Evolutionary conservation across 306 rosid species (phyloP).

Genomic region (Ammopiptanthus mongolicus): DNA sequence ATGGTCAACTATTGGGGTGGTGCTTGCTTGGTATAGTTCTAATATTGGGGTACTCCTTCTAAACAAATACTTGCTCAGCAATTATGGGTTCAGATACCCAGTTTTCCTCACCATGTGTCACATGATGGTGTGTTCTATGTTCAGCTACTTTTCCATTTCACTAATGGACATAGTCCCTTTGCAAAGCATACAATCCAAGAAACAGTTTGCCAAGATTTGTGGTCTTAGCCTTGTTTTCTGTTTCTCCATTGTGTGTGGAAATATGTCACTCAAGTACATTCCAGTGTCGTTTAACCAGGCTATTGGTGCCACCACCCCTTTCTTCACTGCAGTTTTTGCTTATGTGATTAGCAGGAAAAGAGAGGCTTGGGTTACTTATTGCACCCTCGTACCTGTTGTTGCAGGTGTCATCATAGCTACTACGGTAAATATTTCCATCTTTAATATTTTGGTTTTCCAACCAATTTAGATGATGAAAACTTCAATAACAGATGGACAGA

Average conservation of each 20-base stretch:
- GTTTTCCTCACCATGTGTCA: slow-evolving; percentile 28
- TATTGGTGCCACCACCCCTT: slow-evolving; percentile 24
- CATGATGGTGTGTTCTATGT: slow-evolving; percentile 23
- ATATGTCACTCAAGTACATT: slow-evolving; percentile 10
- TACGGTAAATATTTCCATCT: neutral
- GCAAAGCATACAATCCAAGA: slow-evolving; percentile 13
- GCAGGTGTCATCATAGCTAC: slow-evolving; percentile 26
- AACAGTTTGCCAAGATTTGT: slow-evolving; percentile 9
- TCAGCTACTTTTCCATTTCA: slow-evolving; percentile 13
- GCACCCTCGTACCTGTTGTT: slow-evolving; percentile 24
- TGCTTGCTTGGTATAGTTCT: slow-evolving; percentile 15
- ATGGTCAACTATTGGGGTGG: slow-evolving; percentile 16
- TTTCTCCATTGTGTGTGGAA: slow-evolving; percentile 25
- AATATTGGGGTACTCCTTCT: slow-evolving; percentile 27
- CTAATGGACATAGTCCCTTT: slow-evolving; percentile 4
- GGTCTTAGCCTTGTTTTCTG: slow-evolving; percentile 19
- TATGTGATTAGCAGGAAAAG: neutral
- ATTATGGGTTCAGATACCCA: slow-evolving; percentile 16
- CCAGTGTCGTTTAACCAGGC: slow-evolving; percentile 30
- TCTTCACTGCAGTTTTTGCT: slow-evolving; percentile 25
- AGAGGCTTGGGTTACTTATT: slow-evolving; percentile 24
- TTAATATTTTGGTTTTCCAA: neutral
- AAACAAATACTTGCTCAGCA: slow-evolving; percentile 25
- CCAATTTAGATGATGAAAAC: neutral
- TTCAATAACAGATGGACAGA: too few relatives aligned